Evolutionary conservation across 2,329 filamentous ascomycete genomes (phyloP).

Genomic region (Trichocomaceae sp.): DNA sequence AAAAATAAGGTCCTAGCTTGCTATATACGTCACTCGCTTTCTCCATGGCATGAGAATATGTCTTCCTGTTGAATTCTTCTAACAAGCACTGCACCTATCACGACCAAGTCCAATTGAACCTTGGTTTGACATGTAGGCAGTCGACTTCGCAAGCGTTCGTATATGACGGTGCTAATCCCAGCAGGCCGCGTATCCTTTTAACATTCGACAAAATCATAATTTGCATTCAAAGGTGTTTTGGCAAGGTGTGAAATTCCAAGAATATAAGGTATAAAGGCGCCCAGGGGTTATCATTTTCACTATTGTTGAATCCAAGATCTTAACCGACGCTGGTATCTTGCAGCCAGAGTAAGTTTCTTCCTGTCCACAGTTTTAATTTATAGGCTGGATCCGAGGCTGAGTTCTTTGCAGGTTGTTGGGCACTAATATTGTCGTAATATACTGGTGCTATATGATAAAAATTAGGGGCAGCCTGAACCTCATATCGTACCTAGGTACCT

Average conservation of each 20-base stretch:
- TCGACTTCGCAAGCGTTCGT: too few species aligned
- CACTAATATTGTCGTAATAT: background rate
- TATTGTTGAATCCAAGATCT: background rate
- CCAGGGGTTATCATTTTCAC: background rate
- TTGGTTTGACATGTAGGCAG: background rate
- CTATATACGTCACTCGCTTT: background rate
- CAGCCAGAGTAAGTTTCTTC: background rate
- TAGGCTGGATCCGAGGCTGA: background rate
- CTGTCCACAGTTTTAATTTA: background rate
- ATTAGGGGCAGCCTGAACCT: too few species aligned
- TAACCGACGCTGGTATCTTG: background rate
- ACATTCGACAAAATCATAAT: background rate
- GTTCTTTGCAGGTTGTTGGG: background rate
- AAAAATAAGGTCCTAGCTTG: background rate
- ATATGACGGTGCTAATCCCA: background rate
- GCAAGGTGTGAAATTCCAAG: background rate
- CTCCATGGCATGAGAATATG: background rate
- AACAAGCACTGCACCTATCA: background rate
- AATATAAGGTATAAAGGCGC: constrained; percentile 6
- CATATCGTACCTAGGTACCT: too few species aligned
- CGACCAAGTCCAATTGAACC: background rate
- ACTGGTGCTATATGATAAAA: background rate
- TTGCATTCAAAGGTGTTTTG: constrained; percentile 6
- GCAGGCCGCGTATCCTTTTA: background rate
- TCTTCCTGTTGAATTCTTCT: background rate